Evolutionary conservation across 2,329 filamentous ascomycete species (phyloP).

Genomic region (Pyrenophora seminiperda): DNA sequence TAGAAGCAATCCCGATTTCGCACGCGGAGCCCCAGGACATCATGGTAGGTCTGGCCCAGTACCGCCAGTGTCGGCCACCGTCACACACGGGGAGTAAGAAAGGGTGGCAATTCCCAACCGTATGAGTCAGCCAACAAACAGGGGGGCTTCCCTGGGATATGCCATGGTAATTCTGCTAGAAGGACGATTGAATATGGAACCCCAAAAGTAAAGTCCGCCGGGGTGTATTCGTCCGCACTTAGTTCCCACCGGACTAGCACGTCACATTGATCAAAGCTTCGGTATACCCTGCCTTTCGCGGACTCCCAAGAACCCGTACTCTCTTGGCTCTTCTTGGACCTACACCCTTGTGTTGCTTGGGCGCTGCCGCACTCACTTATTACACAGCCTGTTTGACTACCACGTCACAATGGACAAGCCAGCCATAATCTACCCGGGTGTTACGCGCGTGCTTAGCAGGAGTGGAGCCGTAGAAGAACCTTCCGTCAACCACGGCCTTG

Average conservation of each 20-base stretch:
- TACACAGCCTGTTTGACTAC: constrained; percentile 40
- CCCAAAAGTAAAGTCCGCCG: constrained; percentile 22
- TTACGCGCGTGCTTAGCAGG: constrained; percentile 37
- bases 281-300: constrained; percentile 35
- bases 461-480: constrained; percentile 25
- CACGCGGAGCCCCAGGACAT: constrained; percentile 15
- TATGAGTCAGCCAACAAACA: constrained; percentile 2
- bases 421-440: constrained; percentile 31
- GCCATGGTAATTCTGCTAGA: constrained; percentile 10
- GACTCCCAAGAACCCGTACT: constrained; percentile 35
- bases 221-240: constrained; percentile 20
- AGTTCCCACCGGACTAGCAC: constrained; percentile 24
- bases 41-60: constrained; percentile 20
- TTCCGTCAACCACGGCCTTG: constrained; percentile 25
- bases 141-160: neutral
- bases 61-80: constrained; percentile 12
- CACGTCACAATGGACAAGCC: constrained; percentile 42
- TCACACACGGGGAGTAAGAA: constrained; percentile 18
- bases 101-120: constrained; percentile 1
- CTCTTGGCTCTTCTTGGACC: constrained; percentile 42
- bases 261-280: constrained; percentile 23
- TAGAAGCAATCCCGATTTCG: constrained; percentile 15
- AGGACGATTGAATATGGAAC: constrained; percentile 15
- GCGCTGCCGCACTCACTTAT: constrained; percentile 33
- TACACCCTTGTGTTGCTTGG: constrained; percentile 48